phyloP scores from a whole-genome alignment of 805 yeast species.

The Yarrowia hollandica region DNA sequence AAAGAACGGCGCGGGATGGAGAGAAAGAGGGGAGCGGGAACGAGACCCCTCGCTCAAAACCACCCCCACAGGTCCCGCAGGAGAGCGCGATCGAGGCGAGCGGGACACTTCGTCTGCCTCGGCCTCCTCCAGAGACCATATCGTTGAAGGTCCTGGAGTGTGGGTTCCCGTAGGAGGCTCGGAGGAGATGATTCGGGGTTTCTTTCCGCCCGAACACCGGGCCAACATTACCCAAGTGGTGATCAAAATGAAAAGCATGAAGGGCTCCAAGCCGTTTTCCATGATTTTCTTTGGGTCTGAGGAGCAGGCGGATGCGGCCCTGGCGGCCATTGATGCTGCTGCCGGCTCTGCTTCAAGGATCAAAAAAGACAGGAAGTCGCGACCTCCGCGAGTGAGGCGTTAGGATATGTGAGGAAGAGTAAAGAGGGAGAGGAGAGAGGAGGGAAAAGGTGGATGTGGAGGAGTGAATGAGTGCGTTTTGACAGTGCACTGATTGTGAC shows the following conservation, averaged over 20 bases:
- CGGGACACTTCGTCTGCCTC: too few species aligned
- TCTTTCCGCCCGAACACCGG: constrained; percentile 42
- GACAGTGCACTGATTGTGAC: too few species aligned
- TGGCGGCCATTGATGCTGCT: constrained; percentile 39
- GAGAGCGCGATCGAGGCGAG: constrained; percentile 35
- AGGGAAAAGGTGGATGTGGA: too few species aligned
- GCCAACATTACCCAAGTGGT: constrained; percentile 39
- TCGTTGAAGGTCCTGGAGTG: constrained; percentile 40
- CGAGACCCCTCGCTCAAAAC: neutral
- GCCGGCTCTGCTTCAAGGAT: constrained; percentile 10
- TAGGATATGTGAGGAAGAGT: too few species aligned
- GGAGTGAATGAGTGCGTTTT: too few species aligned
- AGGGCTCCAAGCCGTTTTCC: constrained; percentile 39
- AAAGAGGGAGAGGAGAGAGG: too few species aligned
- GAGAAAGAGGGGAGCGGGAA: constrained; percentile 22
- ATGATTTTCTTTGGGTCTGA: constrained; percentile 42
- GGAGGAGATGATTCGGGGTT: constrained; percentile 39
- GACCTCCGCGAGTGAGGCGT: neutral
- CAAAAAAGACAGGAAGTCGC: constrained; percentile 11
- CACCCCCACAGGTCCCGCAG: constrained; percentile 27
- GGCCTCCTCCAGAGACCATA: constrained; percentile 15
- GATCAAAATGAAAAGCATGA: constrained; percentile 17
- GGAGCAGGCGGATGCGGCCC: constrained; percentile 43
- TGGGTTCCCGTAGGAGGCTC: constrained; percentile 45
- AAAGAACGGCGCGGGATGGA: constrained; percentile 7